Evolutionary conservation across 352 stramenopile species (phyloP), one percentile per base, ranked within the genome.

Genomic region (Saprolegnia diclina): DNA sequence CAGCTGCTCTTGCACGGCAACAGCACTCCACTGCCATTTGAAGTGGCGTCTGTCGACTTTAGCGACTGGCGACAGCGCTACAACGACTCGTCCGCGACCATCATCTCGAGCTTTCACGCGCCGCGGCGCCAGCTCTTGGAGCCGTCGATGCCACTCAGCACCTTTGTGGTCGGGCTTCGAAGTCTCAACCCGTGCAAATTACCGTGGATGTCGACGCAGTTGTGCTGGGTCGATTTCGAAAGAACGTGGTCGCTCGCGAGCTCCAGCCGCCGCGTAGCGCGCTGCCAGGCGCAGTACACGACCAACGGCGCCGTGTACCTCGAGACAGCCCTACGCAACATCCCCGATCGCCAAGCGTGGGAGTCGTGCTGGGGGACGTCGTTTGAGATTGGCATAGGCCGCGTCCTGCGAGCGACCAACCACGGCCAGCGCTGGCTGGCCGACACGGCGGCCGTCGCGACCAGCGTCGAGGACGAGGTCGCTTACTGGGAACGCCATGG

Each of bases 291-390:
- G 14, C 64, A 52, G 9, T 57, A 46, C 40, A 37, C 21, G 22
- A 4, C 65, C 38, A 71, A 71, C 50, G 65, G 52, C 37, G 65
- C 65, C 11, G 65, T 65, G 4, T 65, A 65, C 65, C 56, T 71
- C 52, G 65, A 71, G 26, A 42, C 19, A 22, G 14, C 37, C 19
- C 46, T 71, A 26, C 65, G 65, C 14, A 69, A 69, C 29, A 14
- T 69, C 19, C 40, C 61, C n/a, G 52, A 57, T 38, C 10, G 44
- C 44, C 6, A 42, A 13, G 38, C 21, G 14, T 35, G 52, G 10
- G 21, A 42, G 11, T 59, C 63, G 5, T 69, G 63, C 37, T 69
- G 63, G 63, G 63, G 63, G 11, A 38, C 63, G 5, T 69, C 63
- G 5, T 38, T 69, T 13, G 45, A 65, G 21, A 55, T 42, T n/a